Evolutionary conservation across 345 rosid genomes (phyloP).

Genomic region (Sisymbrium irio): DNA sequence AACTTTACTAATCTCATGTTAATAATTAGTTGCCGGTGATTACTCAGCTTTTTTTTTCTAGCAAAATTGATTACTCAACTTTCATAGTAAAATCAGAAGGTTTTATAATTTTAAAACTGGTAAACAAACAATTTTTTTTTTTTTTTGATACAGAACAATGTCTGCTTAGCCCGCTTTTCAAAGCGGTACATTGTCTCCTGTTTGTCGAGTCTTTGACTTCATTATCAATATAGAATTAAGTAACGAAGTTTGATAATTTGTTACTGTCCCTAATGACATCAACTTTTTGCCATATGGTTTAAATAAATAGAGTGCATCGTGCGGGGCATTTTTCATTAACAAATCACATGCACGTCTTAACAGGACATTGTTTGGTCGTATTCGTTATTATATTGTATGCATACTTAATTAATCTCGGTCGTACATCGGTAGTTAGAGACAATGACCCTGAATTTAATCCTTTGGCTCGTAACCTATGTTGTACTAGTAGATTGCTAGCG

Average conservation of each 20-base stretch:
- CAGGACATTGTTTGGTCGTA: constrained; percentile 2
- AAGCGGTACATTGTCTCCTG: not conserved
- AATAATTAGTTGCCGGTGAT: not conserved
- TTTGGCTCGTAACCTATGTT: not conserved
- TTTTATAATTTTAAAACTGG: not conserved
- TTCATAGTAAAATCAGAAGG: not conserved
- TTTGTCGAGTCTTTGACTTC: not conserved
- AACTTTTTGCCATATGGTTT: not conserved
- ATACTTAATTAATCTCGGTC: constrained; percentile 3
- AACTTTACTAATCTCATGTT: not conserved
- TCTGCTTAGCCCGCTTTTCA: not conserved
- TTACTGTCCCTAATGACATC: not conserved
- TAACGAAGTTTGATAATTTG: not conserved
- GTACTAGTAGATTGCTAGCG: not conserved
- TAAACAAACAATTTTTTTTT: no score
- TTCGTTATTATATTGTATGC: not conserved
- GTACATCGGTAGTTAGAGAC: constrained; percentile 4
- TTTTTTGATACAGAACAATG: not conserved
- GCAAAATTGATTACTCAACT: not conserved
- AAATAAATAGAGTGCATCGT: not conserved
- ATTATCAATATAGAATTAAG: not conserved
- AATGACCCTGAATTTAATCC: constrained; percentile 18
- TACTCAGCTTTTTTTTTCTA: not conserved
- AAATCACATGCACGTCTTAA: constrained; percentile 11
- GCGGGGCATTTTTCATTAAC: constrained; percentile 1